Conservation (phyloP, 108 stramenopile genomes). For the Hondaea fermentalgiana region DNA sequence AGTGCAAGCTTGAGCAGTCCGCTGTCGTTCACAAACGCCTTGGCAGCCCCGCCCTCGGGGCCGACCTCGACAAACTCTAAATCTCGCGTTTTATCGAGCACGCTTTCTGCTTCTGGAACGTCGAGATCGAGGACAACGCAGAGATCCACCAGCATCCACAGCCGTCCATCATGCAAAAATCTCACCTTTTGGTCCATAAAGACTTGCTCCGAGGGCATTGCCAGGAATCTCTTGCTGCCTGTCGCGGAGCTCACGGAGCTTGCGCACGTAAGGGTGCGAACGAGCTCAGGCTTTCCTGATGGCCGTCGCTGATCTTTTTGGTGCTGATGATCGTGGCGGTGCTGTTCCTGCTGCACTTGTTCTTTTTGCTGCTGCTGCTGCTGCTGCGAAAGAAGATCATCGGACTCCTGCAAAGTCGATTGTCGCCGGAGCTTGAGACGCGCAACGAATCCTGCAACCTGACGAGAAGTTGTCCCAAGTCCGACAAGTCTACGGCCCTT, state of each 20-base stretch:
- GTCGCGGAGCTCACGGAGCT: neutral
- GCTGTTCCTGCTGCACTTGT: no score
- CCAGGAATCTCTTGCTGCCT: neutral
- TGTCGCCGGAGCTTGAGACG: neutral
- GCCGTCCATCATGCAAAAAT: neutral
- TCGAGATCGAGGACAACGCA: neutral
- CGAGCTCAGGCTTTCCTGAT: neutral
- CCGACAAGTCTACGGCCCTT: no score
- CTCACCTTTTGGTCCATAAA: neutral
- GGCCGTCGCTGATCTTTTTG: neutral
- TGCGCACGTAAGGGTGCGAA: neutral
- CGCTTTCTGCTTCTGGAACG: neutral
- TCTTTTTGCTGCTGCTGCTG: neutral
- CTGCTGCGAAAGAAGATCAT: neutral
- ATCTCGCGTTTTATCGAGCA: neutral
- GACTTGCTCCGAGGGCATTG: neutral
- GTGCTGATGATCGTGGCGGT: no score
- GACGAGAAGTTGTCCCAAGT: no score
- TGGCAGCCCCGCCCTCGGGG: neutral
- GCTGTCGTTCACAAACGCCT: neutral
- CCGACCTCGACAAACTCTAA: neutral
- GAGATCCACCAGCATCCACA: neutral
- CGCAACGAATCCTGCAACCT: neutral
- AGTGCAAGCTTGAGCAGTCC: neutral
- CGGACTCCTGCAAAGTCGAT: neutral